These are phyloP conservation scores for Naegleria lovaniensis DNA, from an alignment of 208 protist species.

Conservation along the genomic window DNA sequence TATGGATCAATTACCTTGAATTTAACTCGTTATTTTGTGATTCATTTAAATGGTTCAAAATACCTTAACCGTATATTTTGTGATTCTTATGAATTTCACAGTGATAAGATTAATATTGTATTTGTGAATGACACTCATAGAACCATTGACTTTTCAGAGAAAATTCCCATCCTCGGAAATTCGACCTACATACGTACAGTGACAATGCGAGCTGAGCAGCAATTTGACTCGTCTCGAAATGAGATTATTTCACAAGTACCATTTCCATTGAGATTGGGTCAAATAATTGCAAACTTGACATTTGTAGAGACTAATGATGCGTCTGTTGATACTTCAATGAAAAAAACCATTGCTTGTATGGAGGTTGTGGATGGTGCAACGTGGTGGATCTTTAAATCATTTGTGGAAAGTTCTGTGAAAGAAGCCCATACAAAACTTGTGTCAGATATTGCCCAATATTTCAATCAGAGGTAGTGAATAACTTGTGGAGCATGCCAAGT, in stretches of 20 bases:
- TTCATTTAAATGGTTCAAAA: neutral
- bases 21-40: neutral
- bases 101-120: neutral
- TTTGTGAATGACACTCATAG: neutral
- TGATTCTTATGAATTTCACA: neutral
- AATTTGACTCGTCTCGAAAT: neutral
- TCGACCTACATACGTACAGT: neutral
- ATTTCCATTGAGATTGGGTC: neutral
- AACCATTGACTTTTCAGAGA: neutral
- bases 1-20: too few species aligned
- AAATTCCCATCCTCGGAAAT: neutral
- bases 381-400: neutral
- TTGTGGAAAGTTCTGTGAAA: neutral
- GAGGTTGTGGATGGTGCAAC: neutral
- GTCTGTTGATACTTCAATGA: too few species aligned
- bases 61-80: too few species aligned
- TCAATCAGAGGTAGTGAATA: too few species aligned
- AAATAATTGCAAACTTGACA: neutral
- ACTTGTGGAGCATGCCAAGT: too few species aligned
- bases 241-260: neutral
- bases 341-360: neutral
- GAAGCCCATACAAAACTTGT: neutral
- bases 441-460: neutral
- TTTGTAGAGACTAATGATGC: too few species aligned
- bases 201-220: neutral